Base-by-base conservation (phyloP, 331 rosid species). In the Telfairia occidentalis region DNA sequence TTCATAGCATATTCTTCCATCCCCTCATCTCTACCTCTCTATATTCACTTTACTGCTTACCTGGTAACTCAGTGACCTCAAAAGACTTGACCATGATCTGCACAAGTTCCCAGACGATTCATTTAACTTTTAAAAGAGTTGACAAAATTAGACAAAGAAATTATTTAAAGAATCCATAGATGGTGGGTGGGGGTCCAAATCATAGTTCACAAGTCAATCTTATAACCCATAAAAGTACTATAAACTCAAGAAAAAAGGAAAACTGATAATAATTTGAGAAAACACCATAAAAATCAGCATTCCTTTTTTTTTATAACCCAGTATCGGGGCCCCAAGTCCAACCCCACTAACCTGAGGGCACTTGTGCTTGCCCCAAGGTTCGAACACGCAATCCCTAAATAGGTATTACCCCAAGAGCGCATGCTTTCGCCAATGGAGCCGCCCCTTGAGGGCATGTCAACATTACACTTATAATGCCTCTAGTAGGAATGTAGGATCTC, bases 51-150 rank as follows among this genome's bases (percentile, higher is more conserved):
- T 46, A 66, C 55, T 9, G 74, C 38, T 71, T 80, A 95, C 99
- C 99, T 86, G 99, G 99, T 78, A 95, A 82, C 77, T 95, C 99
- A 1, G 99, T 90, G 73, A 85, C 97, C 91, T 95, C 99, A 84
- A 95, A 95, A 77, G 99, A 95, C 81, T 90, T 92, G 18, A 92
- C 92, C 97, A 95, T 87, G 76, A 93, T 85, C 99, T 95, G 97
- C 61, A 85, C 80, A 66, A 77, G 57, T 75, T 72, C 13, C 71
- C 77, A 73, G 61, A 63, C 46, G 46, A 81, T 59, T 71, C 65
- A 64, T 48, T 80, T 50, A 11, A 69, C 16, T 35, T 63, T 9
- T 35, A 35, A 63, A 35, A 75, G 9, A 40, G 24, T 38, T 37
- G 0, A 7, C 40, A 58, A 75, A 75, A 42, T 42, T 38, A 42